phyloP scores from a whole-genome alignment of 1,284 basidiomycete species.

The Marasmius sp. region DNA sequence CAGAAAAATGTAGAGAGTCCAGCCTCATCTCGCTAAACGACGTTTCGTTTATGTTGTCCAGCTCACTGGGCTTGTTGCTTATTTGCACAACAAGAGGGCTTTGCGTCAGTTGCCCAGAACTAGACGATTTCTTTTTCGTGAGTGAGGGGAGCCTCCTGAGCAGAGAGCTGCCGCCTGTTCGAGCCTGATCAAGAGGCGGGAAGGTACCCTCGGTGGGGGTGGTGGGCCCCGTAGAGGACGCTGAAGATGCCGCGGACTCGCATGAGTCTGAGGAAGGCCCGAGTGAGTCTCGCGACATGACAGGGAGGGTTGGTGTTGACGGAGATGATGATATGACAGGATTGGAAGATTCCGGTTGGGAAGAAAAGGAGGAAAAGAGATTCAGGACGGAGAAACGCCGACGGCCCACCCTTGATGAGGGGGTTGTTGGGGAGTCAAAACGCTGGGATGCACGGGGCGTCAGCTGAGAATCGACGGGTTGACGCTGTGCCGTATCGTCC shows the following conservation, averaged over 20 bases:
- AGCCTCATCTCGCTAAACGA: slow-evolving; percentile 45
- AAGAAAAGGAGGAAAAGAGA: slow-evolving; percentile 12
- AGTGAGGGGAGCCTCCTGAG: slow-evolving; percentile 11
- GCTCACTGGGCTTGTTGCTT: neutral
- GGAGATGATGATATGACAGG: neutral
- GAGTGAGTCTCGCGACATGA: slow-evolving; percentile 8
- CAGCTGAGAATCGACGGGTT: neutral
- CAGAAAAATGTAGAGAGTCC: slow-evolving; percentile 53
- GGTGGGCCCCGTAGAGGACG: slow-evolving; percentile 8
- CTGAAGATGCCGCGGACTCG: slow-evolving; percentile 10
- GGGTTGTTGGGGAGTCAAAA: slow-evolving; percentile 5
- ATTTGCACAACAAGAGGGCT: neutral
- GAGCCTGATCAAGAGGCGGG: slow-evolving; percentile 3
- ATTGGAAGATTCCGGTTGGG: neutral
- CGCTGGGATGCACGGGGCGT: slow-evolving; percentile 8
- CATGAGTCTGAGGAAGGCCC: slow-evolving; percentile 11
- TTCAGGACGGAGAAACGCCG: slow-evolving; percentile 17
- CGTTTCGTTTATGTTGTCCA: slow-evolving; percentile 11
- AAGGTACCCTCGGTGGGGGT: slow-evolving; percentile 13
- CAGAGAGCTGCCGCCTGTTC: slow-evolving; percentile 2
- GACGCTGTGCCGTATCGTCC: neutral
- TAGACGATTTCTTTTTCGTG: neutral
- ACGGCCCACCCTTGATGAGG: neutral
- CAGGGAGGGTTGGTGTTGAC: slow-evolving; percentile 2
- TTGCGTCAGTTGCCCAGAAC: neutral